A percentile compares a stretch with the other conserved stretches of the same genome.
These are phyloP conservation scores for Sarocladium kiliense DNA, from an alignment of 2,329 filamentous ascomycete genomes.

Conservation along the genomic window DNA sequence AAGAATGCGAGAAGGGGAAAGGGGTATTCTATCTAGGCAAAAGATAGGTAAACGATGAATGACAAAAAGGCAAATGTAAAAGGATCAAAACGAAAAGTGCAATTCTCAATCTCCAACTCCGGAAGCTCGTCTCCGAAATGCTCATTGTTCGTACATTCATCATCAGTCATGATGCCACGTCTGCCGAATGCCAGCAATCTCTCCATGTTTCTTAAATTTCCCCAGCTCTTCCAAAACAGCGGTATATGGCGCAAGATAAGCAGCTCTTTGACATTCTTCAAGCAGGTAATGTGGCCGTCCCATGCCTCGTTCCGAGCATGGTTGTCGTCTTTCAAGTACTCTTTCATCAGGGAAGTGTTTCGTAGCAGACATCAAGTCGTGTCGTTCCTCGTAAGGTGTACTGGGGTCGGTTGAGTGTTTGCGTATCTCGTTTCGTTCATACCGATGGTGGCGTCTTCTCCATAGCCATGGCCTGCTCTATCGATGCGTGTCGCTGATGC, in stretches of 20 bases:
- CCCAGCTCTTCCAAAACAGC: not conserved
- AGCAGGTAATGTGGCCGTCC: not conserved
- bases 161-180: slow-evolving; percentile 6
- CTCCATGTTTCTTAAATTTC: not conserved
- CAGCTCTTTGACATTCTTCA: not conserved
- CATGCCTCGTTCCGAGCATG: not conserved
- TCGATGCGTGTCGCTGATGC: slow-evolving; percentile 57
- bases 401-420: not conserved
- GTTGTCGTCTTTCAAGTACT: not conserved
- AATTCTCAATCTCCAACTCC: slow-evolving; percentile 1
- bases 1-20: slow-evolving; percentile 10
- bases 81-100: slow-evolving; percentile 1
- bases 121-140: not conserved
- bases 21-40: slow-evolving; percentile 38
- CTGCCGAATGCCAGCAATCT: not conserved
- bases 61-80: slow-evolving; percentile 14
- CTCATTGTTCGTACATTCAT: slow-evolving; percentile 10
- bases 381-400: not conserved
- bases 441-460: slow-evolving; percentile 14
- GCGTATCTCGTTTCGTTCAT: not conserved
- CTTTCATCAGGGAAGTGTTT: not conserved
- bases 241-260: not conserved
- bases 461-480: slow-evolving; percentile 50
- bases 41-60: slow-evolving; percentile 20
- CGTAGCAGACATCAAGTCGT: not conserved